These are phyloP conservation scores for Endogone sp. DNA, from an alignment of 192 early-diverging fungal species.

Conservation along the genomic window DNA sequence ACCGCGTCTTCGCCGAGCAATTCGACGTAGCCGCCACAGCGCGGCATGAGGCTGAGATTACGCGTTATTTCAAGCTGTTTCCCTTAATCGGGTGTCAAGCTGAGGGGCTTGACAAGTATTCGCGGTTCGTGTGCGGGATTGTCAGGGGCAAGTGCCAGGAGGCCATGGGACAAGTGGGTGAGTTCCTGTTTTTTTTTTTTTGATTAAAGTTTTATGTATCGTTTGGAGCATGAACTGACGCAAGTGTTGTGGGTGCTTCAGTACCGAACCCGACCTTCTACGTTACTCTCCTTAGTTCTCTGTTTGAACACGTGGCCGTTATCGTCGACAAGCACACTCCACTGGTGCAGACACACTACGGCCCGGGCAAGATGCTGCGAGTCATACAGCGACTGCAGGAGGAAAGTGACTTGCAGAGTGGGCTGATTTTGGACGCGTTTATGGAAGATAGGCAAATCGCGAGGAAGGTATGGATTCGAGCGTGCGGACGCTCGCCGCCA, in stretches of 20 bases:
- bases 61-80: slow-evolving; percentile 87
- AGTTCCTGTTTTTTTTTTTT: slow-evolving; percentile 8
- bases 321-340: slow-evolving; percentile 88
- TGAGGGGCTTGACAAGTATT: slow-evolving; percentile 87
- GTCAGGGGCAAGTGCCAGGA: slow-evolving; percentile 75
- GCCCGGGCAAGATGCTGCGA: slow-evolving; percentile 80
- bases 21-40: slow-evolving; percentile 77
- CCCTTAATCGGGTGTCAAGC: slow-evolving; percentile 78
- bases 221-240: neutral
- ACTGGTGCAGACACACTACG: slow-evolving; percentile 81
- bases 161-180: slow-evolving; percentile 45
- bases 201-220: neutral
- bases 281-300: slow-evolving; percentile 71
- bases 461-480: slow-evolving; percentile 28
- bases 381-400: slow-evolving; percentile 87
- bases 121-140: slow-evolving; percentile 76
- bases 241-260: slow-evolving; percentile 7
- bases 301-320: slow-evolving; percentile 88
- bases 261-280: slow-evolving; percentile 54
- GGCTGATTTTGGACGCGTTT: slow-evolving; percentile 75
- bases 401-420: slow-evolving; percentile 79
- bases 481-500: too few species aligned
- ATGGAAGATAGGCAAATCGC: slow-evolving; percentile 61
- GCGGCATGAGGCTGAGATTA: slow-evolving; percentile 70
- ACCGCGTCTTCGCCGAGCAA: slow-evolving; percentile 65